These are phyloP conservation scores for Syzygium malaccense DNA, from an alignment of 441 rosid genomes.

Conservation along the genomic window DNA sequence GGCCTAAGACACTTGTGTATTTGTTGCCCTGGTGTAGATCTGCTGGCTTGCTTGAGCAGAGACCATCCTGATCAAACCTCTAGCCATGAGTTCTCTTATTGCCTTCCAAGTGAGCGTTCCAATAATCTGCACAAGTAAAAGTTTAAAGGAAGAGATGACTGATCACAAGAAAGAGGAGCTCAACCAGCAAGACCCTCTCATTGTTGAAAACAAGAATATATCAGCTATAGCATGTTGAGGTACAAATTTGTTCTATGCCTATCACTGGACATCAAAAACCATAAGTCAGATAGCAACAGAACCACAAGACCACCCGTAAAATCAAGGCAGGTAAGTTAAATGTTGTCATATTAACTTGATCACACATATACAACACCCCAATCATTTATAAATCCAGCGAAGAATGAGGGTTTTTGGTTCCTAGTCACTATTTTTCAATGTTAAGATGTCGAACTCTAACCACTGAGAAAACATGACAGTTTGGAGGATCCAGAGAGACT, in stretches of 20 bases:
- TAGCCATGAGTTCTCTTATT: neutral
- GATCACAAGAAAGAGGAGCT: neutral
- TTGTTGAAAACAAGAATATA: neutral
- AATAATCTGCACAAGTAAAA: neutral
- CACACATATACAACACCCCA: rapidly evolving
- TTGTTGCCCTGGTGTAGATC: neutral
- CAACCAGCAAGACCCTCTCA: neutral
- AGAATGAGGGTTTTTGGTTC: neutral
- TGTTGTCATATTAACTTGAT: neutral
- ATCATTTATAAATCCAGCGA: neutral
- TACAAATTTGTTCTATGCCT: neutral
- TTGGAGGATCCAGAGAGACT: no score
- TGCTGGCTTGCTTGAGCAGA: neutral
- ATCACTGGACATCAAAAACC: neutral
- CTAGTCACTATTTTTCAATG: neutral
- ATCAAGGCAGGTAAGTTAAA: neutral
- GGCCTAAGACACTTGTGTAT: neutral
- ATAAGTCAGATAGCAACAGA: neutral
- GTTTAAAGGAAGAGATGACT: neutral
- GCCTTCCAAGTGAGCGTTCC: neutral
- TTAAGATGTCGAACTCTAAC: rapidly evolving
- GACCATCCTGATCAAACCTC: neutral
- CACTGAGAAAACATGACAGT: neutral
- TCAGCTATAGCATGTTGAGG: neutral
- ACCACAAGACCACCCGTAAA: neutral